A percentile compares a stretch with the other conserved stretches of the same genome.
Evolutionary conservation across 768 basidiomycete genomes (phyloP).

Genomic region (Lactarius hengduanensis): DNA sequence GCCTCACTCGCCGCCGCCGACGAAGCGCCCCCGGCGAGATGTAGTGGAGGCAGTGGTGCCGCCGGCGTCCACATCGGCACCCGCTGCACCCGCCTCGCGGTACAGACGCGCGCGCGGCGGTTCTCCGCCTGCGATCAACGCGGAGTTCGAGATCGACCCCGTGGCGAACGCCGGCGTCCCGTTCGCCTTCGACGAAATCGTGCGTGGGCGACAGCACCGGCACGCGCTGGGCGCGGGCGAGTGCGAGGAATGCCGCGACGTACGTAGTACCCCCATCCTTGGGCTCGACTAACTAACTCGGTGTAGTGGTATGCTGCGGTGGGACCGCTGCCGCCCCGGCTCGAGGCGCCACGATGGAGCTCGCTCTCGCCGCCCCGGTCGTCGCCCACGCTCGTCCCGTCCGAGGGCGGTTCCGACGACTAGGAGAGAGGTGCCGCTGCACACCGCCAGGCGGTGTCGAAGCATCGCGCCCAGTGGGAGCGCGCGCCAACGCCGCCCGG

Average conservation of each 20-base stretch:
- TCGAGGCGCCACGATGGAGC: constrained; percentile 72
- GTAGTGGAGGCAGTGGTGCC: background rate
- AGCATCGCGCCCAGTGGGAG: constrained; percentile 71
- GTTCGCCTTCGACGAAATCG: constrained; percentile 76
- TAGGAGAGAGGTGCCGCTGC: constrained; percentile 26
- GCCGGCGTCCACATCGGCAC: background rate
- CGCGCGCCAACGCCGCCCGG: constrained; percentile 75
- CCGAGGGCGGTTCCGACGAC: constrained; percentile 9
- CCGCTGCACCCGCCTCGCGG: background rate
- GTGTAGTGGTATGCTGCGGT: constrained; percentile 76
- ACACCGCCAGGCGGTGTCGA: constrained; percentile 71
- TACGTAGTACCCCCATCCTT: constrained; percentile 40
- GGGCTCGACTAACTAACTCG: too few relatives aligned
- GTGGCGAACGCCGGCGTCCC: constrained; percentile 60
- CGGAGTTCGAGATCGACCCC: constrained; percentile 61
- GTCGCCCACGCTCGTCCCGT: constrained; percentile 2
- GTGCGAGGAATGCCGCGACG: constrained; percentile 80
- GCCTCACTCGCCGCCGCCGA: constrained; percentile 15
- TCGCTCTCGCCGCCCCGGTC: constrained; percentile 48
- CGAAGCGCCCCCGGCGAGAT: constrained; percentile 18
- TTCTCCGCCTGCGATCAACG: constrained; percentile 16
- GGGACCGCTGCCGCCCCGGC: constrained; percentile 63
- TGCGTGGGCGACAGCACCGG: constrained; percentile 62
- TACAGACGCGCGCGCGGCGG: background rate
- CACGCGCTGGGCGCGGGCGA: constrained; percentile 68